A percentile compares a stretch with the other conserved stretches of the same genome.
Conservation (phyloP, 139 green algal species). For the Monoraphidium neglectum region DNA sequence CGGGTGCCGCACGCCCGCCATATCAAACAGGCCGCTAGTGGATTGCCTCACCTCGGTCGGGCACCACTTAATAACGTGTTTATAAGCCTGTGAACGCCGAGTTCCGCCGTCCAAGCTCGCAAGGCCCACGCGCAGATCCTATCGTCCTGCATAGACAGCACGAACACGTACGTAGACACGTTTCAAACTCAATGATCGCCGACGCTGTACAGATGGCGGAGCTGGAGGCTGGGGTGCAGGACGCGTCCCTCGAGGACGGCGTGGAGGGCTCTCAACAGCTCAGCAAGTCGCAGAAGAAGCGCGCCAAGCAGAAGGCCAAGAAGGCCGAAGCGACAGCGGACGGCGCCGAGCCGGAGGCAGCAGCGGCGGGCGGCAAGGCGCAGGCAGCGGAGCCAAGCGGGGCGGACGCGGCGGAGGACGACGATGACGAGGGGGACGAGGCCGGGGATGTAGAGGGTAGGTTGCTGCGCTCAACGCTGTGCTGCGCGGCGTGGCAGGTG, state of each 20-base stretch:
- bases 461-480: background rate
- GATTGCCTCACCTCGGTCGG: too few species aligned
- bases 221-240: slow-evolving; percentile 3
- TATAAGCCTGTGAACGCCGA: too few species aligned
- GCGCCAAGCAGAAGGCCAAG: slow-evolving; percentile 61
- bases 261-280: slow-evolving; percentile 10
- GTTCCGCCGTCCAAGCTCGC: too few species aligned
- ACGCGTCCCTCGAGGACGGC: background rate
- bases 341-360: background rate
- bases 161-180: too few species aligned
- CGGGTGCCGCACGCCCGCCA: too few species aligned
- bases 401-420: slow-evolving; percentile 27
- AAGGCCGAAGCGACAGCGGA: slow-evolving; percentile 2
- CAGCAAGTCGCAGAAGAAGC: slow-evolving; percentile 65
- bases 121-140: too few species aligned
- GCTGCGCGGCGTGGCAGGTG: background rate
- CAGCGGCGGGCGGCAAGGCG: slow-evolving; percentile 1
- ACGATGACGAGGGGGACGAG: slow-evolving; percentile 30
- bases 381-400: background rate
- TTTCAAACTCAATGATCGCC: background rate
- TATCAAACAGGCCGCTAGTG: too few species aligned
- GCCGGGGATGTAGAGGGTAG: slow-evolving; percentile 33
- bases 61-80: too few species aligned
- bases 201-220: background rate
- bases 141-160: too few species aligned